Evolutionary conservation across 2,329 filamentous ascomycete genomes (phyloP), one percentile per base, ranked within the genome.

Genomic region (Ophiostoma piceae): DNA sequence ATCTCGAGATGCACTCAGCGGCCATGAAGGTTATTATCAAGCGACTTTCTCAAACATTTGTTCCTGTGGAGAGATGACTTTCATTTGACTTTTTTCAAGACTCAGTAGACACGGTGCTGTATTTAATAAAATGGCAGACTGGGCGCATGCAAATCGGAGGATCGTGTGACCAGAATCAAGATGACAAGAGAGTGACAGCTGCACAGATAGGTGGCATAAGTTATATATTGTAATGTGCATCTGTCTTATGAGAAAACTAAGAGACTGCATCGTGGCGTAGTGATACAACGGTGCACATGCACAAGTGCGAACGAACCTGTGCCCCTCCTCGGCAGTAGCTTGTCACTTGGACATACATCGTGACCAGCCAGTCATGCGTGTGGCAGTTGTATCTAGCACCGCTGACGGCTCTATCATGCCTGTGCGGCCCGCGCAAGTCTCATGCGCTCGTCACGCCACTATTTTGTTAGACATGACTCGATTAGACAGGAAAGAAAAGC

Each of bases 361-460:
- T 26, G 51, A 26, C 51, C n/a, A 22, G 51, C 51, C 51, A 57
- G 26, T 57, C n/a, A 57, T 19, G 16, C n/a, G 8, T 57, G n/a
- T 26, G n/a, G 22, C 26, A 22, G 16, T 12, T 5, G 2, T 22
- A 22, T 12, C n/a, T 57, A 7, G 5, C 47, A 14, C 4, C n/a
- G n/a, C 11, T 14, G 47, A 12, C 39, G 41, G 32, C 35, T 16
- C n/a, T 62, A n/a, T 2, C 16, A 6, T 62, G 37, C 14, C 62
- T 51, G 57, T 32, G 54, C 37, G 47, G 66, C 26, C 14, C 66
- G 66, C 0, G 71, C 73, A 70, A 73, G 62, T 0, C 60, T 62
- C 69, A 74, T 72, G 35, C 72, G 69, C 62, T 73, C 71, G 22
- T 74, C 73, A 8, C 72, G 71, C 73, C 72, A 74, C 72, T 73